These are phyloP conservation scores for Lotmaria passim DNA, from an alignment of 208 protist species.

Conservation along the genomic window DNA sequence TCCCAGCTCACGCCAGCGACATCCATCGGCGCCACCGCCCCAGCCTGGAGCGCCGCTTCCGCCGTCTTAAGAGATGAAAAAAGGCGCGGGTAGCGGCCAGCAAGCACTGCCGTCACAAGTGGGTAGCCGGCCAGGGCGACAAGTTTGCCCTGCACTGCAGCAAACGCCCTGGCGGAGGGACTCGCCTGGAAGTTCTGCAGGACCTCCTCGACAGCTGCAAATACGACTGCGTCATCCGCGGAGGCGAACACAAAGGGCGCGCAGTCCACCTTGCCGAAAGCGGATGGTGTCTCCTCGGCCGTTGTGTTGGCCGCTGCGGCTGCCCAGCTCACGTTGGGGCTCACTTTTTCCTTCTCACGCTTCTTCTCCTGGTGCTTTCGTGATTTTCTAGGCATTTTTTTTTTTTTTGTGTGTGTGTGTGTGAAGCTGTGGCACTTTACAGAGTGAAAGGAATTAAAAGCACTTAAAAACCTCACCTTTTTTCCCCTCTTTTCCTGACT, in stretches of 20 bases:
- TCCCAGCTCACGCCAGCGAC: constrained; percentile 25
- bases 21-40: neutral
- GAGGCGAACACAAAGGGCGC: constrained; percentile 18
- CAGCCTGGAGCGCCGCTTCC: neutral
- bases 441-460: too few relatives aligned
- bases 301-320: neutral
- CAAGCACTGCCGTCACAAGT: constrained; percentile 24
- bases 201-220: constrained; percentile 20
- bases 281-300: neutral
- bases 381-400: too few relatives aligned
- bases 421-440: too few relatives aligned
- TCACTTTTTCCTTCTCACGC: too few relatives aligned
- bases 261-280: constrained; percentile 27
- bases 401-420: too few relatives aligned
- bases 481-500: too few relatives aligned
- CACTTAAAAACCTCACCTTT: too few relatives aligned
- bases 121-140: constrained; percentile 20
- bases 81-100: constrained; percentile 27
- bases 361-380: too few relatives aligned
- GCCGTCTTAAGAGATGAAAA: constrained; percentile 22
- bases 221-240: constrained; percentile 27
- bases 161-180: constrained; percentile 7
- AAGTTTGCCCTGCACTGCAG: constrained; percentile 16
- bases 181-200: constrained; percentile 9
- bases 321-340: neutral